Evolutionary conservation across 176 grass and related monocot species (phyloP).

Genomic region (Thinopyrum elongatum): DNA sequence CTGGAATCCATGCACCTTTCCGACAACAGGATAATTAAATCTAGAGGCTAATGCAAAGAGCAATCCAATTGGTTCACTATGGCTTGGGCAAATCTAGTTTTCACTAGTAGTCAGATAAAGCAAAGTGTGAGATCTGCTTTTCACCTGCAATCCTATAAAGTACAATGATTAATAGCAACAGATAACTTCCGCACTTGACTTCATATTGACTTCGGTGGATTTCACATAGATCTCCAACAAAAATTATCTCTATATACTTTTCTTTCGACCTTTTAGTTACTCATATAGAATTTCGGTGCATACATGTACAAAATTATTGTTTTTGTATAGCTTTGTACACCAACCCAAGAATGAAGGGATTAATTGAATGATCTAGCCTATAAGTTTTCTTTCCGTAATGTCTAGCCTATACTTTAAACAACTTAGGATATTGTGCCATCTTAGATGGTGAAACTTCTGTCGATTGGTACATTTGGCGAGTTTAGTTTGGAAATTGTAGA

Average conservation of each 20-base stretch:
- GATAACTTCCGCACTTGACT: slow-evolving; percentile 18
- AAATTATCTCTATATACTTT: not conserved
- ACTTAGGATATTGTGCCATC: too few species aligned
- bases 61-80: not conserved
- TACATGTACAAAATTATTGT: not conserved
- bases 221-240: not conserved
- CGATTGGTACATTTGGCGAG: too few species aligned
- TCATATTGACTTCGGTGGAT: slow-evolving; percentile 1
- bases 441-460: too few species aligned
- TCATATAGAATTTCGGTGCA: not conserved
- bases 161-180: not conserved
- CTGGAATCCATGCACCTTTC: not conserved
- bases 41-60: not conserved
- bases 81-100: not conserved
- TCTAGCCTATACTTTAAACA: not conserved
- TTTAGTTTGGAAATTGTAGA: too few species aligned
- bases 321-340: not conserved
- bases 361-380: not conserved
- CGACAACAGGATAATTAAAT: not conserved
- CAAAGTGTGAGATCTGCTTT: slow-evolving; percentile 8
- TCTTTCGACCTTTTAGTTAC: not conserved
- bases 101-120: not conserved
- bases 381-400: not conserved
- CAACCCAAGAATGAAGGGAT: not conserved
- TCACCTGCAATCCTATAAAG: not conserved